Percentiles rank a stretch among this genome's conserved stretches.
Conservation (phyloP, 2,329 filamentous ascomycete genomes). For the Aspergillaceae sp. region DNA sequence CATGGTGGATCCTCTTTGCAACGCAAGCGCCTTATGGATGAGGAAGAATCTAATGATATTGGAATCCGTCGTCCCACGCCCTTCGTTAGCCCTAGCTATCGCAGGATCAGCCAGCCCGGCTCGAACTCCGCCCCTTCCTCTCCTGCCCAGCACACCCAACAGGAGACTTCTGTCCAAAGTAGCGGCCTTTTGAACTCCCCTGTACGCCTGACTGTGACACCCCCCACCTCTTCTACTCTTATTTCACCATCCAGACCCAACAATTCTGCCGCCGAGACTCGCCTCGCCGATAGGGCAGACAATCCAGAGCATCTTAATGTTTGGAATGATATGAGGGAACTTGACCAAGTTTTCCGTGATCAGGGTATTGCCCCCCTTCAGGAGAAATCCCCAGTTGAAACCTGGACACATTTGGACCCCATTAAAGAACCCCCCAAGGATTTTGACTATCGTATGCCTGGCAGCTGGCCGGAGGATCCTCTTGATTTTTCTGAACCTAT, state of each 20-base stretch:
- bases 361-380: not conserved
- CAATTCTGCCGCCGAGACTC: not conserved
- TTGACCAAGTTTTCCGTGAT: not conserved
- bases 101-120: not conserved
- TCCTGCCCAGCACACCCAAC: not conserved
- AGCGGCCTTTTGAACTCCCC: not conserved
- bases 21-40: not conserved
- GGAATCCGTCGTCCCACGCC: not conserved
- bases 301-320: not conserved
- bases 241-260: not conserved
- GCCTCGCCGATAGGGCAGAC: not conserved
- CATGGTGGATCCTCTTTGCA: not conserved
- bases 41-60: not conserved
- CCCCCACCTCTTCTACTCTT: not conserved
- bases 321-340: not conserved
- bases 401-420: not conserved
- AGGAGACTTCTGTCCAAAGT: not conserved
- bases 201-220: not conserved
- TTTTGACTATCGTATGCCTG: not conserved
- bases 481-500: not conserved
- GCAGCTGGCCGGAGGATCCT: constrained; percentile 1
- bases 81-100: not conserved
- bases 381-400: not conserved
- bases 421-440: not conserved
- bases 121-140: not conserved